Conservation (phyloP, 805 yeast species). For the Saccharomycopsis synnaedendra region DNA sequence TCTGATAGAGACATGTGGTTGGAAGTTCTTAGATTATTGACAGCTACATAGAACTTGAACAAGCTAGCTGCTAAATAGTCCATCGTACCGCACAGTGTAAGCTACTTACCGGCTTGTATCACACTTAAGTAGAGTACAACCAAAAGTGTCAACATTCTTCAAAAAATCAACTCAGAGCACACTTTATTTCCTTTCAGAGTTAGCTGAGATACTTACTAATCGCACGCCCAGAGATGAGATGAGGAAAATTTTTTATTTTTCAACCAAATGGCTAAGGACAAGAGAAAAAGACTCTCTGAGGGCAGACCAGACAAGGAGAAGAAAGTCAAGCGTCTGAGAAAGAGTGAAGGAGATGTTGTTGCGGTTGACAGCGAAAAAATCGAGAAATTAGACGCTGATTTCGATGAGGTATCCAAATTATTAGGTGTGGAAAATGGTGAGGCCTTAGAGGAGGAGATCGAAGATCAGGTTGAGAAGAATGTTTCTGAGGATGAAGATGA, state of each 20-base stretch:
- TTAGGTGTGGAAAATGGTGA: conserved; percentile 25
- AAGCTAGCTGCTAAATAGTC: no score
- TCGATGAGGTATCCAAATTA: conserved; percentile 44
- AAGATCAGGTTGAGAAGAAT: conserved; percentile 12
- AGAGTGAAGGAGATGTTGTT: background rate
- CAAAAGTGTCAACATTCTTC: no score
- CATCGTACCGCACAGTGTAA: no score
- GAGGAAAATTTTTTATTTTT: background rate
- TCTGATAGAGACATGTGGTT: no score
- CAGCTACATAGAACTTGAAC: no score
- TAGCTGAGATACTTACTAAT: no score
- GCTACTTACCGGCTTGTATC: no score
- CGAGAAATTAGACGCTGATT: conserved; percentile 45
- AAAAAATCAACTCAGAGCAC: no score
- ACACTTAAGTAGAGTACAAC: no score
- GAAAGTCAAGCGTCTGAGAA: conserved; percentile 5
- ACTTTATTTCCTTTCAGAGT: no score
- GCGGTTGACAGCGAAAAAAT: conserved; percentile 29
- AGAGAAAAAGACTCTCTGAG: background rate
- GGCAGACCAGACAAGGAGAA: conserved; percentile 3
- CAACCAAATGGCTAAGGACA: background rate
- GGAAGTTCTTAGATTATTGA: no score
- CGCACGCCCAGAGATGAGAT: background rate
- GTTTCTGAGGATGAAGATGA: conserved; percentile 20
- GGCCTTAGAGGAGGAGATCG: conserved; percentile 19